These are phyloP conservation scores for Hypericum androsaemum DNA, from an alignment of 345 rosid species.

Conservation along the genomic window DNA sequence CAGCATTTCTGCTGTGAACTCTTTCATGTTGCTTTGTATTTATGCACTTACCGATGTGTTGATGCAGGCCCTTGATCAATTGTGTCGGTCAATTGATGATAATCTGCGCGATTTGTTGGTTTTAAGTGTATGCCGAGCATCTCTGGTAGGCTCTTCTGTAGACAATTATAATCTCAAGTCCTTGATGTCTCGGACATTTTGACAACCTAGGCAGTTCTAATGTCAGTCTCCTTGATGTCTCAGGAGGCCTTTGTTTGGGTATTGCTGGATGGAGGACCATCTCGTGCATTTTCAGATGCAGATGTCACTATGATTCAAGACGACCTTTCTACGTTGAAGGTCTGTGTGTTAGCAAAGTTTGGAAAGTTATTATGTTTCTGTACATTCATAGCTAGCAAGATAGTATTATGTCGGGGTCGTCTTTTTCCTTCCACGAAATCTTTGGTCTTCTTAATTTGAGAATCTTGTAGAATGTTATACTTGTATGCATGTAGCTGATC, in stretches of 20 bases:
- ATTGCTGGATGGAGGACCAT: constrained; percentile 90
- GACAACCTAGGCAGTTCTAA: not conserved
- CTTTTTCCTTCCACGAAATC: no score
- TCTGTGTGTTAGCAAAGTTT: constrained; percentile 5
- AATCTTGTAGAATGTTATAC: no score
- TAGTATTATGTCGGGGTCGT: no score
- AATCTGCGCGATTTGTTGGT: constrained; percentile 71
- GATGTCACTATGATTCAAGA: constrained; percentile 74
- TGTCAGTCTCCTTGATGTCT: constrained; percentile 15
- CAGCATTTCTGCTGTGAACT: no score
- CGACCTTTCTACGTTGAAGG: constrained; percentile 68
- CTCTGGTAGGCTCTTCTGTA: constrained; percentile 35
- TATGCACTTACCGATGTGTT: constrained; percentile 12
- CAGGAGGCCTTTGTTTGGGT: constrained; percentile 78
- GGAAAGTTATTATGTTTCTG: no score
- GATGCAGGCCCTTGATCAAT: constrained; percentile 61
- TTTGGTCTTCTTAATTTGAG: no score
- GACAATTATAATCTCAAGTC: not conserved
- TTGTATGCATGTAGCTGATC: no score
- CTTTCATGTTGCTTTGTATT: not conserved
- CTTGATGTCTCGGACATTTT: constrained; percentile 1
- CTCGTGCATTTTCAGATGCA: constrained; percentile 76
- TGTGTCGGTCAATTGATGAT: constrained; percentile 72
- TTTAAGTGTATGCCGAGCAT: constrained; percentile 64
- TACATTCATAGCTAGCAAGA: no score